Conservation (phyloP, 176 grass and related monocot species). For the Alopecurus myosuroides region DNA sequence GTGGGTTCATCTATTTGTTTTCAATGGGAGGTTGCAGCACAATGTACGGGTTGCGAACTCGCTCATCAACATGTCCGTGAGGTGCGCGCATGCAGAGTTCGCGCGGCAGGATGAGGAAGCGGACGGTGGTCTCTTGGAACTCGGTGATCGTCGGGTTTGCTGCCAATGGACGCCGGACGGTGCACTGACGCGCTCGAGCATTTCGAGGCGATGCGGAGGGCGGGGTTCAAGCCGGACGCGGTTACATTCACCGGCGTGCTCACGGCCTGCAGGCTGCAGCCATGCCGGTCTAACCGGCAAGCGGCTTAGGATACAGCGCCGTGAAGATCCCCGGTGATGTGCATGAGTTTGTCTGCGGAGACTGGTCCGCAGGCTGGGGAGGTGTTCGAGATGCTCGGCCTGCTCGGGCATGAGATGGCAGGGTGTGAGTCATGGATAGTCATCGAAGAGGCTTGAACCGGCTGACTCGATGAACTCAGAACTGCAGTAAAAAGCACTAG, state of each 20-base stretch:
- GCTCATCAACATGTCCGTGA: slow-evolving; percentile 62
- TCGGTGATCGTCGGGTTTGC: slow-evolving; percentile 54
- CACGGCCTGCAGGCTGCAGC: too few relatives aligned
- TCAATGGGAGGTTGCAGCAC: too few relatives aligned
- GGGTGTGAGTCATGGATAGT: background rate
- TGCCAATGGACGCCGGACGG: slow-evolving; percentile 26
- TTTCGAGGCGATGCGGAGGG: too few relatives aligned
- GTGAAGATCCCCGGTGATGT: slow-evolving; percentile 52
- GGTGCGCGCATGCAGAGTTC: slow-evolving; percentile 47
- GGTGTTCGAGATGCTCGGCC: slow-evolving; percentile 43
- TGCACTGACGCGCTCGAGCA: slow-evolving; percentile 29
- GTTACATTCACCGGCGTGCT: too few relatives aligned
- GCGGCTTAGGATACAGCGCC: slow-evolving; percentile 42
- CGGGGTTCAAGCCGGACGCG: too few relatives aligned
- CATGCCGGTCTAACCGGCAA: too few relatives aligned
- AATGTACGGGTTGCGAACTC: slow-evolving; percentile 55
- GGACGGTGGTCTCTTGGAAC: slow-evolving; percentile 61
- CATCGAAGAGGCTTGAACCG: background rate
- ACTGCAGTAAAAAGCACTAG: background rate
- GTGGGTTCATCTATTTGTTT: slow-evolving; percentile 51
- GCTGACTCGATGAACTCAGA: background rate
- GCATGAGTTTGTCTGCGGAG: slow-evolving; percentile 54
- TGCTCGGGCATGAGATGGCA: slow-evolving; percentile 40
- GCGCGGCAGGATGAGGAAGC: slow-evolving; percentile 42
- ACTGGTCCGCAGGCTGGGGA: slow-evolving; percentile 30